Evolutionary conservation across 2,329 filamentous ascomycete genomes (phyloP), one percentile per base, ranked within the genome.

Genomic region (Chaetomiaceae sp.): DNA sequence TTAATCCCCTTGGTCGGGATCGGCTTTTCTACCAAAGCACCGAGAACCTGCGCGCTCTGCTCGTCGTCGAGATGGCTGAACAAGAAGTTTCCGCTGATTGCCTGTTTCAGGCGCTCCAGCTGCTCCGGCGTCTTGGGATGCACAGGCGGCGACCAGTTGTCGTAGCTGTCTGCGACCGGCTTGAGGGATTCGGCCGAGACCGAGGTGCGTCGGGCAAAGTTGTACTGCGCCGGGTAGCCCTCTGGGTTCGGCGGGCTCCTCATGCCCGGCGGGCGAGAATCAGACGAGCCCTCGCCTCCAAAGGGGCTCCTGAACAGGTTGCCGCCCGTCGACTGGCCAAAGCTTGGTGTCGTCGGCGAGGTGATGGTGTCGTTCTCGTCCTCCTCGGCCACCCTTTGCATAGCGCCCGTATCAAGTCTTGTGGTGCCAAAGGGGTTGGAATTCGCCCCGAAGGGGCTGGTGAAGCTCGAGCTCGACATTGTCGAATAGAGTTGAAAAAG

Each of bases 121-220:
- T 97, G 93, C 13, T 96, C 90, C 1, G 77, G 65, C 0, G 87
- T 82, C 75, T 99, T 99, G 57, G 83, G 80, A 67, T 93, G 89
- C 62, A 81, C 81, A 2, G 93, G 93, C 8, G 93, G 89, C 25
- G 84, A 80, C 91, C 92, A 99, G 69, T 89, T 93, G 67, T 93
- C 89, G 62, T 89, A 85, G 51, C 82, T 82, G 54, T 90, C 85
- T 27, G 87, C 84, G 43, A 85, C 87, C 16, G 93, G 93, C 69
- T 96, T 95, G 64, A 97, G 78, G 2, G 92, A 96, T 71, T 99
- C 93, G 44, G 93, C 93, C 35, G 93, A 97, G 47, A 99, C 93
- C 3, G 93, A 97, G 34, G 91, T 96, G 62, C 93, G 88, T 57
- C 93, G 87, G 62, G 83, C 87, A 70, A 96, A 85, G 68, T 95